Evolutionary conservation across 2,329 filamentous ascomycete genomes (phyloP).

Genomic region (Sporothrix euskadiensis): DNA sequence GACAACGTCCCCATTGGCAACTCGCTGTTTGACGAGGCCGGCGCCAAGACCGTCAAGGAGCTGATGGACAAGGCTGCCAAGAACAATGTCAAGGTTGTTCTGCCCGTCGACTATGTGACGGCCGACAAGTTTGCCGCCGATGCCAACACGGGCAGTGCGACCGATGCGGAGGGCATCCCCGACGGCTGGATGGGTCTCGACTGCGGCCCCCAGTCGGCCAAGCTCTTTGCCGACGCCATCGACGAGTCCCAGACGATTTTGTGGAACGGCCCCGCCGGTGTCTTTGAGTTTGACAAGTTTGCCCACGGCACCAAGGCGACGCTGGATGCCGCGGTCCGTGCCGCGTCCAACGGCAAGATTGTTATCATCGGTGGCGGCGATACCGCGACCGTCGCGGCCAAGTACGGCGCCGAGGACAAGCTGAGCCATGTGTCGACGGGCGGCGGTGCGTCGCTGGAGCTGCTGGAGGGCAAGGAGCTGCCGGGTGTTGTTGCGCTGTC

Average conservation of each 20-base stretch:
- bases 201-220: conserved; percentile 83
- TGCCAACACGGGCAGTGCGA: conserved; percentile 77
- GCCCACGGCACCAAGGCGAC: conserved; percentile 89
- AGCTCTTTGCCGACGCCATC: conserved; percentile 87
- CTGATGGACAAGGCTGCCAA: conserved; percentile 95
- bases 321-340: conserved; percentile 75
- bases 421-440: conserved; percentile 97
- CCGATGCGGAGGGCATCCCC: conserved; percentile 84
- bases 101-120: conserved; percentile 93
- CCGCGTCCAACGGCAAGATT: conserved; percentile 70
- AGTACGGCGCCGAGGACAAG: conserved; percentile 95
- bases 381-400: conserved; percentile 95
- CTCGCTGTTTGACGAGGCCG: conserved; percentile 90
- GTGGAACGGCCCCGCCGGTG: conserved; percentile 96
- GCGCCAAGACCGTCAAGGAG: conserved; percentile 83
- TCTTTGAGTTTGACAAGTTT: conserved; percentile 97
- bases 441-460: conserved; percentile 90
- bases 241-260: conserved; percentile 90
- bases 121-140: conserved; percentile 92
- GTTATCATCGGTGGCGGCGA: conserved; percentile 99
- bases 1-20: conserved; percentile 85
- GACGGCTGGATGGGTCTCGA: conserved; percentile 99
- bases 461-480: conserved; percentile 96
- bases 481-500: conserved; percentile 92
- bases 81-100: conserved; percentile 91